A percentile compares a stretch with the other conserved stretches of the same genome.
Evolutionary conservation across 2,329 filamentous ascomycete genomes (phyloP).

Genomic region (Curvularia eragrostidis): DNA sequence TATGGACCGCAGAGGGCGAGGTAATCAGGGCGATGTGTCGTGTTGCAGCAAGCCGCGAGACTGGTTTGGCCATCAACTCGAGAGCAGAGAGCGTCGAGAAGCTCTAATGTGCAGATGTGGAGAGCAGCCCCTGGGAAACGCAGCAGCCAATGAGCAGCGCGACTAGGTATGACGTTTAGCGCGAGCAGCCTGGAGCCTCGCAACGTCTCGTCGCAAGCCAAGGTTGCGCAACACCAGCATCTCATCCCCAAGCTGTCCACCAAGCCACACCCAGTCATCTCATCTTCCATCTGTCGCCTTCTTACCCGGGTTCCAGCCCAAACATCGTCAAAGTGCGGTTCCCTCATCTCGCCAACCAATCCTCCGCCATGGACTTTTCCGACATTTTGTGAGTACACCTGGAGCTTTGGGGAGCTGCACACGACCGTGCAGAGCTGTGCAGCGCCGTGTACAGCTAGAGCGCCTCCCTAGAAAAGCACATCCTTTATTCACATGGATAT

Average conservation of each 20-base stretch:
- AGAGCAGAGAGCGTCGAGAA: not conserved
- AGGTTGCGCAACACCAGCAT: constrained; percentile 22
- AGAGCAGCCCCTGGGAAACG: constrained; percentile 10
- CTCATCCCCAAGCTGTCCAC: constrained; percentile 5
- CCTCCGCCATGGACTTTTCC: constrained; percentile 78
- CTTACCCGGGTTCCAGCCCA: constrained; percentile 1
- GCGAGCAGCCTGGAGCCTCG: constrained; percentile 11
- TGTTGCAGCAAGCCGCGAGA: not conserved
- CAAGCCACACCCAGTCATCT: constrained; percentile 6
- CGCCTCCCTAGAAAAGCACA: constrained; percentile 9
- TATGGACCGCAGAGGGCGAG: not conserved
- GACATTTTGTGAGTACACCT: constrained; percentile 78
- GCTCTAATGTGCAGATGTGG: not conserved
- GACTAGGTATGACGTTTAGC: constrained; percentile 21
- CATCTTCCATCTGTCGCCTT: constrained; percentile 7
- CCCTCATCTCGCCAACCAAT: constrained; percentile 39
- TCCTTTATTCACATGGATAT: constrained; percentile 7
- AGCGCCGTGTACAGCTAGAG: constrained; percentile 27
- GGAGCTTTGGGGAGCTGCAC: constrained; percentile 5
- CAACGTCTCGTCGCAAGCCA: constrained; percentile 17
- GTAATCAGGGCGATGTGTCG: not conserved
- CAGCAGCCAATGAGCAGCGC: constrained; percentile 12
- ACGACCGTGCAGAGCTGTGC: constrained; percentile 20
- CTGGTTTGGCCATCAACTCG: not conserved
- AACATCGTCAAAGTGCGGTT: constrained; percentile 43